Base-by-base conservation (phyloP, 2,329 filamentous ascomycete genomes). In the Talaromyces sp. region DNA sequence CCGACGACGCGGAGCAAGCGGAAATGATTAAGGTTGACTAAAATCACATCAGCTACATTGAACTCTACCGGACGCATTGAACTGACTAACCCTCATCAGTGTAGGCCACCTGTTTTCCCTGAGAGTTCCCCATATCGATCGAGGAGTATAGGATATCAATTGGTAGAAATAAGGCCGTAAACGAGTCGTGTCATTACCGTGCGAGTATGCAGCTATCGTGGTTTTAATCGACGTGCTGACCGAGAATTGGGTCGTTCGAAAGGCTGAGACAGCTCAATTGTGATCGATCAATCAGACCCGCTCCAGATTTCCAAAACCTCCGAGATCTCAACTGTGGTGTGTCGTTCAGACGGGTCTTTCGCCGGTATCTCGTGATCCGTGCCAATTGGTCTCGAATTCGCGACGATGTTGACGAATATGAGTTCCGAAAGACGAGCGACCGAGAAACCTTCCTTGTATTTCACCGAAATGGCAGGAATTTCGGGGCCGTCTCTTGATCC, bases 11-110 rank as follows among this genome's bases (percentile, higher is more conserved):
- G 90, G 70, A 98, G 83, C 64, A 99, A 85, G 70, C 94, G 91
- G 79, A 99, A 99, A 80, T 99, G 95, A 75, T 97, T 97, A 72
- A 99, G 88, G 78, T 94, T 98, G 72, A 97, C 95, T 97, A 33
- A 11, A 27, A 8, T 45, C 14, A 27, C 10, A 9, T 59, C 31
- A 59, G 56, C 13, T 11, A 37, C 11, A 13, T 43, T 27, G 19
- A 16, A 19, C n/a, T 19, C 72, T 65, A 60, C 61, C 57, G 65
- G 45, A 57, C 65, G 56, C 66, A 19, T 62, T 72, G 71, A 67
- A 68, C 65, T 61, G 35, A 82, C 87, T 74, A 83, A 96, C 93
- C 91, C 89, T 97, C 91, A 82, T 96, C 93, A 81, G 90, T 91
- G 81, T 93, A 89, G 78, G 93, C 90, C 82, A 96, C 87, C 79